Percentiles rank a stretch among this genome's conserved stretches.
These are phyloP conservation scores for Oxyria digyna DNA, from an alignment of 148 eudicot genomes.

Conservation along the genomic window DNA sequence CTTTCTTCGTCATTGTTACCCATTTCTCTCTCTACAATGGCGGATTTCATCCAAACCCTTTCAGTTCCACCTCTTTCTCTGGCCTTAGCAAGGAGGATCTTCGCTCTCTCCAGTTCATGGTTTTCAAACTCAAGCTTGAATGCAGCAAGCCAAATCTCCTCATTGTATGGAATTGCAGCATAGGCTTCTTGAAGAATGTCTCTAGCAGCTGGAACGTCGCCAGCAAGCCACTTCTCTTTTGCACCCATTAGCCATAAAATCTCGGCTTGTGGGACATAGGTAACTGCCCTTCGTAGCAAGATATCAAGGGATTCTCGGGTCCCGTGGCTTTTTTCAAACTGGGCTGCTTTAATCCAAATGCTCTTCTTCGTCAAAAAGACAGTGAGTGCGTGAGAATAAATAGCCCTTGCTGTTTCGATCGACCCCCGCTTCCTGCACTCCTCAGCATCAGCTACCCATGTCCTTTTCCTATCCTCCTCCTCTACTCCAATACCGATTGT, in stretches of 20 bases:
- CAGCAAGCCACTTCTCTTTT: constrained; percentile 98
- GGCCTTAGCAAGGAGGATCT: constrained; percentile 83
- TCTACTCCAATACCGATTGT: constrained; percentile 83
- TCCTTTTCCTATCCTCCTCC: constrained; percentile 92
- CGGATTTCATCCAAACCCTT: constrained; percentile 97
- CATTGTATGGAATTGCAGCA: constrained; percentile 86
- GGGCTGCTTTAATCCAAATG: constrained; percentile 92
- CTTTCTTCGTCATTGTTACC: constrained; percentile 74
- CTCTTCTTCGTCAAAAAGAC: constrained; percentile 88
- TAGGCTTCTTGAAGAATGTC: constrained; percentile 84
- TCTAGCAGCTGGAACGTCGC: constrained; percentile 88
- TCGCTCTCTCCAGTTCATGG: constrained; percentile 82
- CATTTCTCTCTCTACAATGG: constrained; percentile 87
- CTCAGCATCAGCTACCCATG: constrained; percentile 99
- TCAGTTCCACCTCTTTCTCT: constrained; percentile 78
- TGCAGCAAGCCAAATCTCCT: constrained; percentile 97
- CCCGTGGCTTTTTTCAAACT: constrained; percentile 82
- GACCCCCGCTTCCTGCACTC: constrained; percentile 97
- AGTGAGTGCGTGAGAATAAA: constrained; percentile 72
- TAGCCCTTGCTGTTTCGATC: constrained; percentile 86
- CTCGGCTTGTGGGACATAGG: constrained; percentile 82
- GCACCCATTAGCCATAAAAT: constrained; percentile 97
- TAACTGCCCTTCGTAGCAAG: constrained; percentile 72
- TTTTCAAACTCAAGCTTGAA: constrained; percentile 92
- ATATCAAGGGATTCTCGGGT: constrained; percentile 82